These are phyloP conservation scores for Zymoseptoria crescenta DNA, from an alignment of 2,329 filamentous ascomycete species.

Conservation along the genomic window DNA sequence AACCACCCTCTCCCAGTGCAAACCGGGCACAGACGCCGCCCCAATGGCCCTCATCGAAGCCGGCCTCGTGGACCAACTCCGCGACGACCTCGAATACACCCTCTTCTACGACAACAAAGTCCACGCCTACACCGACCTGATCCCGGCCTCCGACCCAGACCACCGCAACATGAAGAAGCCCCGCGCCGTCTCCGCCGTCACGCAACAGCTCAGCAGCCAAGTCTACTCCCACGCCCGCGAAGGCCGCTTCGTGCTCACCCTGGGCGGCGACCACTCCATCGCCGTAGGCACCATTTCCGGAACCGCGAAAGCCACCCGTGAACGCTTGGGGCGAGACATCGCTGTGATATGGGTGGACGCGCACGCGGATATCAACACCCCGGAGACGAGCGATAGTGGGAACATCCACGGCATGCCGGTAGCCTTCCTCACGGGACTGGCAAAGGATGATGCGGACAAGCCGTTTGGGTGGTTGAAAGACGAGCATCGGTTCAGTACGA, in stretches of 20 bases:
- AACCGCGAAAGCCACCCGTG: conserved; percentile 74
- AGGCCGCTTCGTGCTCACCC: conserved; percentile 81
- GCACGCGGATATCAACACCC: conserved; percentile 95
- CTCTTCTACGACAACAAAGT: conserved; percentile 76
- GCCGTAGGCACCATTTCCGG: conserved; percentile 90
- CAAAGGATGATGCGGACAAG: conserved; percentile 59
- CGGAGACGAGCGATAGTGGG: conserved; percentile 78
- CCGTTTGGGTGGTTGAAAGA: conserved; percentile 84
- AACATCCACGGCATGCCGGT: conserved; percentile 99
- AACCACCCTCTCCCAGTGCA: conserved; percentile 51
- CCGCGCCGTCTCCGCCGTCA: conserved; percentile 76
- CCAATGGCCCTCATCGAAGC: conserved; percentile 82
- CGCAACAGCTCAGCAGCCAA: conserved; percentile 67
- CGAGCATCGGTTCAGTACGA: conserved; percentile 60
- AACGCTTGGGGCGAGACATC: conserved; percentile 73
- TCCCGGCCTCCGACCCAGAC: conserved; percentile 65
- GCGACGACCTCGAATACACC: conserved; percentile 78
- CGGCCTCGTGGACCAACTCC: conserved; percentile 76
- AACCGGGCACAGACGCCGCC: conserved; percentile 83
- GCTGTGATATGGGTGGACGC: conserved; percentile 99
- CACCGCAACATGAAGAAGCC: conserved; percentile 94
- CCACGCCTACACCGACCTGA: conserved; percentile 70
- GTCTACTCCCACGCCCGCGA: conserved; percentile 78
- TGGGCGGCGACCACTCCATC: conserved; percentile 94
- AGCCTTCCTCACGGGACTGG: conserved; percentile 79